These are phyloP conservation scores for Hypoxylon sp. DNA, from an alignment of 2,329 filamentous ascomycete species.

Conservation along the genomic window DNA sequence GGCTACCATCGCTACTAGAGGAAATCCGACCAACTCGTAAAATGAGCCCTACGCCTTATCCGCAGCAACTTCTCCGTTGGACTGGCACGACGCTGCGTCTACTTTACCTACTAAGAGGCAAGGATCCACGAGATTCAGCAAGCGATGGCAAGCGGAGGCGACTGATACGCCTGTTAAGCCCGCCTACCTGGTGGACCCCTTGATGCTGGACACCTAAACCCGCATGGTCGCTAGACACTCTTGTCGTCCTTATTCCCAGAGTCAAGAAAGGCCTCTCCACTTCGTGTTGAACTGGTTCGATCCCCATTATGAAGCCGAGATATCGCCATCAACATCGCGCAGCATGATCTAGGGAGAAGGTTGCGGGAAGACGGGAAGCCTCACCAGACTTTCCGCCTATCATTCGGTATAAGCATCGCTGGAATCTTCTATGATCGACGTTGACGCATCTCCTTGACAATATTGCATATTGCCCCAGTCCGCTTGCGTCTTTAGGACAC, in stretches of 20 bases:
- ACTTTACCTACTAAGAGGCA: constrained; percentile 11
- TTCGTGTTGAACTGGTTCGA: constrained; percentile 24
- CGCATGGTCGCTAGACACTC: constrained; percentile 14
- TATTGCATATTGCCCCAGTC: constrained; percentile 40
- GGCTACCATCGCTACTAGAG: constrained; percentile 16
- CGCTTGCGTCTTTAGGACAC: constrained; percentile 31
- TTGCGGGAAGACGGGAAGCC: constrained; percentile 35
- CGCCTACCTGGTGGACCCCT: background rate
- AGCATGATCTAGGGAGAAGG: constrained; percentile 22
- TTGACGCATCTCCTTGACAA: constrained; percentile 40
- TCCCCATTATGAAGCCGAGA: constrained; percentile 32
- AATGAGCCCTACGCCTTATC: constrained; percentile 35
- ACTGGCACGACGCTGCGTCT: constrained; percentile 26
- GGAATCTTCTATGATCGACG: constrained; percentile 47
- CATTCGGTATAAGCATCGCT: constrained; percentile 35
- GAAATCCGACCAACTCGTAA: constrained; percentile 18
- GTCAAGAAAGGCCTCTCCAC: constrained; percentile 21
- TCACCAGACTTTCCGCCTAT: constrained; percentile 30
- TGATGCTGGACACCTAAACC: constrained; percentile 14
- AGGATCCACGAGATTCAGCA: constrained; percentile 26
- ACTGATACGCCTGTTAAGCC: constrained; percentile 15
- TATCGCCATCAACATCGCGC: constrained; percentile 29
- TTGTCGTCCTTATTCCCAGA: constrained; percentile 19
- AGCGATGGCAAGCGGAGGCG: constrained; percentile 27
- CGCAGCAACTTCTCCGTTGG: constrained; percentile 29